These are phyloP conservation scores for Cnidoscolus chayamansa DNA, from an alignment of 441 rosid genomes.

Conservation along the genomic window DNA sequence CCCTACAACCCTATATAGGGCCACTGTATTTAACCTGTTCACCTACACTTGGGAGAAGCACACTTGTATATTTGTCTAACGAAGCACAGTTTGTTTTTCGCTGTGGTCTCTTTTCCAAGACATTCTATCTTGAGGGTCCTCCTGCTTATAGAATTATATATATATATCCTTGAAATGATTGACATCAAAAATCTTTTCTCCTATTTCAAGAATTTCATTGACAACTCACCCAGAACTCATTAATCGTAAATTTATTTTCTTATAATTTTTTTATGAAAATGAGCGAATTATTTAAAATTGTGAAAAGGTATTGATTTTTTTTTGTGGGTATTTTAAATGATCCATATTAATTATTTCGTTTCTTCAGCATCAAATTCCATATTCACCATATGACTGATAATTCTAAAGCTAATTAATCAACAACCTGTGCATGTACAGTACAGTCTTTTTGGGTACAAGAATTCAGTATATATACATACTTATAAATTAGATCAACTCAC, in stretches of 20 bases:
- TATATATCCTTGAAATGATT: constrained; percentile 12
- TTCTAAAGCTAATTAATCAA: neutral
- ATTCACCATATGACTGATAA: neutral
- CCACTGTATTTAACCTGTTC: constrained; percentile 7
- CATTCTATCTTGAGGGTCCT: constrained; percentile 15
- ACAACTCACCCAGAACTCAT: too few species aligned
- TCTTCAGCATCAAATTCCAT: neutral
- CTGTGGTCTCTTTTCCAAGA: neutral
- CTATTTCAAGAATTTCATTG: neutral
- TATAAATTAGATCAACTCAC: too few species aligned
- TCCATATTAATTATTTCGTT: neutral
- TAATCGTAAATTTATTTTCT: too few species aligned
- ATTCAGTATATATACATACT: neutral
- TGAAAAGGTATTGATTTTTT: too few species aligned
- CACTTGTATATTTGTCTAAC: neutral
- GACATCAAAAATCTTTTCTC: neutral
- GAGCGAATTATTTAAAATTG: too few species aligned
- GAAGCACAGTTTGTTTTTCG: neutral
- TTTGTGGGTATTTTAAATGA: too few species aligned
- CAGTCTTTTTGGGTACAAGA: neutral
- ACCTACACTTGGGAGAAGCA: neutral
- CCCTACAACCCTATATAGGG: constrained; percentile 30
- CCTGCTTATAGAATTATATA: constrained; percentile 1
- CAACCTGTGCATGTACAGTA: neutral
- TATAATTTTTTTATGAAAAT: too few species aligned